Evolutionary conservation across 768 basidiomycete species (phyloP).

Genomic region (Serendipita sp.): DNA sequence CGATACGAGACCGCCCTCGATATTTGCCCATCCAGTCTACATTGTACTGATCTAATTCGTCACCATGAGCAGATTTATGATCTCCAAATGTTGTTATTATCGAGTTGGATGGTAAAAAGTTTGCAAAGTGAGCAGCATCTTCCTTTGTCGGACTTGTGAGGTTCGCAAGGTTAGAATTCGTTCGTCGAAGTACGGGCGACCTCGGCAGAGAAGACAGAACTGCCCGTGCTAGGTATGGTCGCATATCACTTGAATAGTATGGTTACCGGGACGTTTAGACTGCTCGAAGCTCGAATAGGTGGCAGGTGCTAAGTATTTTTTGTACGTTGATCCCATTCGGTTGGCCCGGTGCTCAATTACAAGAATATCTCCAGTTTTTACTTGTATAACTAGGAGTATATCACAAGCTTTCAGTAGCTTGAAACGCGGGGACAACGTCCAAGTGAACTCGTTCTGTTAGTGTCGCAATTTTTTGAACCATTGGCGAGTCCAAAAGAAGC

Average conservation of each 20-base stretch:
- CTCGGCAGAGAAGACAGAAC: too few species aligned
- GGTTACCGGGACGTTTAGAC: too few species aligned
- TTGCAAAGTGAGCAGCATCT: slow-evolving; percentile 3
- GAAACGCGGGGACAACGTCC: neutral
- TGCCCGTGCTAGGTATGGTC: too few species aligned
- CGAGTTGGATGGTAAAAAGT: neutral
- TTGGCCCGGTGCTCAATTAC: neutral
- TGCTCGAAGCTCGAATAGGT: neutral
- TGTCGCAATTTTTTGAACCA: neutral
- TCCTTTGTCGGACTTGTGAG: slow-evolving; percentile 4
- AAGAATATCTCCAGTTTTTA: neutral
- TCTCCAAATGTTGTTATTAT: neutral
- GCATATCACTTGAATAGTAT: neutral
- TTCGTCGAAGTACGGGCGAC: too few species aligned
- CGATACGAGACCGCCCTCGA: slow-evolving; percentile 64
- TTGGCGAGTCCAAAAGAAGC: neutral
- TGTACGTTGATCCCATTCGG: too few species aligned
- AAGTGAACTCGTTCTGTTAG: neutral
- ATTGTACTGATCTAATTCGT: slow-evolving; percentile 54
- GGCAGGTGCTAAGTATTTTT: neutral
- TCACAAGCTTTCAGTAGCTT: neutral
- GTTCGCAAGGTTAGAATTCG: neutral
- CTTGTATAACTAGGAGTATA: neutral
- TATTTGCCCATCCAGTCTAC: slow-evolving; percentile 96
- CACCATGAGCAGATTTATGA: neutral